Evolutionary conservation across 2,329 filamentous ascomycete genomes (phyloP).

Genomic region (Metarhizium humberi): DNA sequence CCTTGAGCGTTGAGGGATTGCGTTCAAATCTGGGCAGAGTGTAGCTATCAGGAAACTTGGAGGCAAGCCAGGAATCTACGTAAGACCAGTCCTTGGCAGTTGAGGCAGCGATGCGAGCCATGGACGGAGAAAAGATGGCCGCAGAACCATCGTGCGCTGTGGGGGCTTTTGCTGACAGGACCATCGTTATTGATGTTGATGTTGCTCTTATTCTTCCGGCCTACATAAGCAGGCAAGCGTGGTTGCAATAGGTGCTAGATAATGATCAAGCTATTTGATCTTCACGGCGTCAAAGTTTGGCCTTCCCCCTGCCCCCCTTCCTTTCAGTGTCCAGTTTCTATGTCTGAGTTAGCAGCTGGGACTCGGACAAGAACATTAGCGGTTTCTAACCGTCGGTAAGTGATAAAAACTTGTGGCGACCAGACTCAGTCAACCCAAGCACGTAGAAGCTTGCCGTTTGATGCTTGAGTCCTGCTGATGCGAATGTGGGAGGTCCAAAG

Average conservation of each 20-base stretch:
- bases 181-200: background rate
- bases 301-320: no score
- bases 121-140: conserved; percentile 58
- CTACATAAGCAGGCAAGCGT: background rate
- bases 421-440: no score
- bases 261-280: background rate
- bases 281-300: background rate
- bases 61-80: conserved; percentile 72
- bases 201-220: background rate
- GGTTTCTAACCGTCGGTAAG: no score
- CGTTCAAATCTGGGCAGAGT: conserved; percentile 69
- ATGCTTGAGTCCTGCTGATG: no score
- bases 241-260: background rate
- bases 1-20: conserved; percentile 73
- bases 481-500: no score
- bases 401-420: no score
- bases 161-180: background rate
- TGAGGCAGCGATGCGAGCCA: conserved; percentile 66
- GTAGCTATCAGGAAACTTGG: conserved; percentile 55
- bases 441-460: no score
- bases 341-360: no score
- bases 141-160: conserved; percentile 16
- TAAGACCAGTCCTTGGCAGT: conserved; percentile 87
- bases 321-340: no score
- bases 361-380: no score